These are phyloP conservation scores for Globisporangium carolinianum DNA, from an alignment of 352 stramenopile genomes.

Conservation along the genomic window DNA sequence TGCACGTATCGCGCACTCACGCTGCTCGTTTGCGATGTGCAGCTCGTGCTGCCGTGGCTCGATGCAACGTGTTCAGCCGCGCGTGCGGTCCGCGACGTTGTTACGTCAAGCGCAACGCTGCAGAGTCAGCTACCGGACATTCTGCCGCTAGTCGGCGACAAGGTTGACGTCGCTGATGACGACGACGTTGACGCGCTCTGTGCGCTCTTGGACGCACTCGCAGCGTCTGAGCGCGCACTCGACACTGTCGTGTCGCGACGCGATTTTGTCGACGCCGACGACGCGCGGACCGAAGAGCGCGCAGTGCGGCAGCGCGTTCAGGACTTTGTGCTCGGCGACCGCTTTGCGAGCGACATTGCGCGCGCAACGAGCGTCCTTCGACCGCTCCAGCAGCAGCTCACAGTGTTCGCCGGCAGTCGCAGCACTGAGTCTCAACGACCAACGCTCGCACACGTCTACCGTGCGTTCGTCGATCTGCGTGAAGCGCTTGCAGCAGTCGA, in stretches of 20 bases:
- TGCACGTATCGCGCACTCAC: constrained; percentile 42
- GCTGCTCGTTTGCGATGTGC: constrained; percentile 46
- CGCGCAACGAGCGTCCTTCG: constrained; percentile 51
- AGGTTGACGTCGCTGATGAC: background rate
- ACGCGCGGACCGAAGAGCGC: constrained; percentile 23
- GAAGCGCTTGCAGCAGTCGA: constrained; percentile 47
- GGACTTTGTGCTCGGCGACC: constrained; percentile 61
- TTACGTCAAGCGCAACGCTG: constrained; percentile 38
- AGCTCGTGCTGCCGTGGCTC: constrained; percentile 44
- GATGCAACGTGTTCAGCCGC: constrained; percentile 28
- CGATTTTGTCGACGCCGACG: constrained; percentile 44
- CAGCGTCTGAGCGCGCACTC: constrained; percentile 45
- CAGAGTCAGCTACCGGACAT: constrained; percentile 22
- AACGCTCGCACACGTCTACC: constrained; percentile 48
- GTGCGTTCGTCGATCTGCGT: constrained; percentile 39
- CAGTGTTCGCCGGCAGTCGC: constrained; percentile 18
- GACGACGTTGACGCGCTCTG: constrained; percentile 11
- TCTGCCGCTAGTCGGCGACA: background rate
- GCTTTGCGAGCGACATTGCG: constrained; percentile 45
- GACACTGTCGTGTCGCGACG: constrained; percentile 45
- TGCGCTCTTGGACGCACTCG: constrained; percentile 35
- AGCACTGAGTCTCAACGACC: background rate
- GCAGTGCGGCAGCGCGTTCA: constrained; percentile 43
- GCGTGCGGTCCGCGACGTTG: constrained; percentile 28
- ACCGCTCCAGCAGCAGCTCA: constrained; percentile 49